Evolutionary conservation across 2,329 filamentous ascomycete genomes (phyloP).

Genomic region (Microascus cirrosus): DNA sequence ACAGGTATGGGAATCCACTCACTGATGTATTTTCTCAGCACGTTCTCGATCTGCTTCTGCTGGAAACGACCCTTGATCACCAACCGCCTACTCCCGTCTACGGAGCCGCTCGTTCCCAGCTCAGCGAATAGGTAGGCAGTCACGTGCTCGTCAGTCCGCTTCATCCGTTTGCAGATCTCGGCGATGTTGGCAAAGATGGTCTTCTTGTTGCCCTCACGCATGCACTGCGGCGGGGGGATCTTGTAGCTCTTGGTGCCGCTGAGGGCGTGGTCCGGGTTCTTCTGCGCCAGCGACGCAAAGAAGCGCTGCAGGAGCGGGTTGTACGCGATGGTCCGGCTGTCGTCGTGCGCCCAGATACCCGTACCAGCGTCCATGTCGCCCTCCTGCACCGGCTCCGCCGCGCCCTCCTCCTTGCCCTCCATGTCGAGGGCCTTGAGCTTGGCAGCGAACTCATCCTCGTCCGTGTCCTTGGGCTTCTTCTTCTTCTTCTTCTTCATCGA

Average conservation of each 20-base stretch:
- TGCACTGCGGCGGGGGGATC: conserved; percentile 95
- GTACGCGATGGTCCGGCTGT: conserved; percentile 70
- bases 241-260: conserved; percentile 93
- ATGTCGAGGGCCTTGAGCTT: conserved; percentile 53
- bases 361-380: conserved; percentile 82
- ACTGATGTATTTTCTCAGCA: conserved; percentile 91
- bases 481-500: conserved; percentile 56
- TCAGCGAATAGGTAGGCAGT: conserved; percentile 96
- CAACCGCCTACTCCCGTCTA: conserved; percentile 82
- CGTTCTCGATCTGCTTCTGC: conserved; percentile 98
- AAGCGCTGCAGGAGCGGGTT: conserved; percentile 79
- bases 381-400: conserved; percentile 41
- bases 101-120: conserved; percentile 91
- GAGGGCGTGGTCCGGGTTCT: conserved; percentile 91
- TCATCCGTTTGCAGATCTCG: conserved; percentile 99
- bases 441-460: conserved; percentile 52
- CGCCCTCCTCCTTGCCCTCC: conserved; percentile 51
- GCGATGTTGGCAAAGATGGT: conserved; percentile 99
- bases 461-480: conserved; percentile 33
- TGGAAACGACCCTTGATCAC: conserved; percentile 99
- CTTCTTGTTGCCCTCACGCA: conserved; percentile 99
- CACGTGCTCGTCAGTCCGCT: conserved; percentile 95
- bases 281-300: conserved; percentile 87
- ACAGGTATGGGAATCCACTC: conserved; percentile 22
- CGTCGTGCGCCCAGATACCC: conserved; percentile 80